These are phyloP conservation scores for Daedaleopsis sinensis DNA, from an alignment of 768 basidiomycete species.

Conservation along the genomic window DNA sequence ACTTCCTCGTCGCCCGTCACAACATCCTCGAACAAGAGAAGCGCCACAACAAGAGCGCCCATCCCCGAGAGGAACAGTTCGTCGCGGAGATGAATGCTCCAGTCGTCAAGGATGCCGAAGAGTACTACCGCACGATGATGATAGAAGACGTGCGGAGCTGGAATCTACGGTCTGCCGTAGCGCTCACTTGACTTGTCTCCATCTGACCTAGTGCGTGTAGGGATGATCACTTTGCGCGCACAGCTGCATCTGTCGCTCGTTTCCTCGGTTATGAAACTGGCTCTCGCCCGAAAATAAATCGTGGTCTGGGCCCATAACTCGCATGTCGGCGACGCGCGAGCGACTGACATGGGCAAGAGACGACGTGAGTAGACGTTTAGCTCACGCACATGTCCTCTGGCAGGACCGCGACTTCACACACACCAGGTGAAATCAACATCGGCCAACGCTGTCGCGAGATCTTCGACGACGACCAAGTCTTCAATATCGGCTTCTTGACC, in stretches of 20 bases:
- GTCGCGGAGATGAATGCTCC: slow-evolving; percentile 34
- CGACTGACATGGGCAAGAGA: slow-evolving; percentile 31
- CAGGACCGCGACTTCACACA: background rate
- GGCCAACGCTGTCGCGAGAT: slow-evolving; percentile 34
- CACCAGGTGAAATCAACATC: slow-evolving; percentile 30
- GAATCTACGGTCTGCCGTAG: slow-evolving; percentile 26
- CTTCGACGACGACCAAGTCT: slow-evolving; percentile 29
- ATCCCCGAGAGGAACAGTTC: slow-evolving; percentile 31
- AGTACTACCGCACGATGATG: slow-evolving; percentile 35
- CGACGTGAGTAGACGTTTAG: slow-evolving; percentile 14
- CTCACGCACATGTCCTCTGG: too few species aligned
- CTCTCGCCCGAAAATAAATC: slow-evolving; percentile 22
- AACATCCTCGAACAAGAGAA: slow-evolving; percentile 26
- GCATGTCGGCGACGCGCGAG: slow-evolving; percentile 34
- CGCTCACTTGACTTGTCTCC: background rate
- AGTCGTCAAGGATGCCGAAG: slow-evolving; percentile 33
- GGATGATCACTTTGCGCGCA: slow-evolving; percentile 29
- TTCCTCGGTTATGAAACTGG: slow-evolving; percentile 16
- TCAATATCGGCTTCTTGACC: slow-evolving; percentile 32
- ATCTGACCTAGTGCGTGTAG: slow-evolving; percentile 8
- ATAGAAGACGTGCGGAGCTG: slow-evolving; percentile 29
- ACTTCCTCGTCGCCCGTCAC: slow-evolving; percentile 23
- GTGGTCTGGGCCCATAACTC: slow-evolving; percentile 38
- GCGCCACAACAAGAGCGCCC: slow-evolving; percentile 5
- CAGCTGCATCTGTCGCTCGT: slow-evolving; percentile 18